Conservation (phyloP, 495 filamentous ascomycete genomes). For the Talaromyces wortmannii region DNA sequence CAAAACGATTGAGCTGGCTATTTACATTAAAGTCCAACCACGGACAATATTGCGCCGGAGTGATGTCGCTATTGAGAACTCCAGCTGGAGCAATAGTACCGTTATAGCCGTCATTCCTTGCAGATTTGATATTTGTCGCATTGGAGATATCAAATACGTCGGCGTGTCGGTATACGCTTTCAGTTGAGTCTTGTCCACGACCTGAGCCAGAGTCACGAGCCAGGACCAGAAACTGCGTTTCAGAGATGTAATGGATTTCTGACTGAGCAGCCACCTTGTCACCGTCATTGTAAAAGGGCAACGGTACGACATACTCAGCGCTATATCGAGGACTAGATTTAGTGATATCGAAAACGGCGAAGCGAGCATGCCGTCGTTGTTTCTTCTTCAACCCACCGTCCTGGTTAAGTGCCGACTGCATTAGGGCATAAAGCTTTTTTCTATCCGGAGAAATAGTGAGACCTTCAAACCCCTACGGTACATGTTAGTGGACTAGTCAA, state of each 20-base stretch:
- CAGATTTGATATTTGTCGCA: constrained; percentile 61
- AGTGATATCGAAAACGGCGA: constrained; percentile 58
- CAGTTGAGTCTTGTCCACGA: constrained; percentile 43
- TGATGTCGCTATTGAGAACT: constrained; percentile 48
- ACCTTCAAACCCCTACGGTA: constrained; percentile 62
- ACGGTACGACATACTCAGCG: constrained; percentile 62
- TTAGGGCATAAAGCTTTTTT: constrained; percentile 56
- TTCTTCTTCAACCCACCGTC: constrained; percentile 56
- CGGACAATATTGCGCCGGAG: constrained; percentile 56
- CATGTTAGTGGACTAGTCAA: background rate
- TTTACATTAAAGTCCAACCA: constrained; percentile 73
- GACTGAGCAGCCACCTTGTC: constrained; percentile 57
- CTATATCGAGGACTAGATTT: constrained; percentile 28
- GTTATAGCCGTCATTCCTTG: constrained; percentile 41
- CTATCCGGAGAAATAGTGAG: constrained; percentile 59
- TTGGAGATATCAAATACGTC: constrained; percentile 63
- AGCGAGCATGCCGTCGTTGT: constrained; percentile 46
- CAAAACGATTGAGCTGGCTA: constrained; percentile 58
- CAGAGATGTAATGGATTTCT: constrained; percentile 61
- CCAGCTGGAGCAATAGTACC: constrained; percentile 48
- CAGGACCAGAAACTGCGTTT: constrained; percentile 61
- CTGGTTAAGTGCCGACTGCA: constrained; percentile 62
- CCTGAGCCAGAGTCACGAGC: constrained; percentile 60
- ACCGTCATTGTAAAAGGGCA: constrained; percentile 49
- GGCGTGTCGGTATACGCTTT: constrained; percentile 62